Evolutionary conservation across 805 yeast species (phyloP).

Genomic region (Myxozyma mucilagina): DNA sequence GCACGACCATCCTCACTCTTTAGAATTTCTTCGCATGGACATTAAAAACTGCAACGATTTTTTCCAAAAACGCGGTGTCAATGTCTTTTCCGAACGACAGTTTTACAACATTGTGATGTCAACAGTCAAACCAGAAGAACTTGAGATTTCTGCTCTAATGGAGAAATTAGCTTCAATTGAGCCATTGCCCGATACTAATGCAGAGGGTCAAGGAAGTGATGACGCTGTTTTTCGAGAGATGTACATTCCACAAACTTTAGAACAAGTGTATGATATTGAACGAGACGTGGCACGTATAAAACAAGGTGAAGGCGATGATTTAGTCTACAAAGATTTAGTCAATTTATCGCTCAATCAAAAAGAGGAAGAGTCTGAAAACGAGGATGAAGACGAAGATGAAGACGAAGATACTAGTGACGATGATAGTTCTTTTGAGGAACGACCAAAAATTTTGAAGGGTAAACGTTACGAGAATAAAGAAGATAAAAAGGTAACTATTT

Average conservation of each 20-base stretch:
- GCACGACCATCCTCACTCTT: conserved; percentile 95
- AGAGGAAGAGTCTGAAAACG: conserved; percentile 37
- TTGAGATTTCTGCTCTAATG: conserved; percentile 36
- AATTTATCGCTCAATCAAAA: conserved; percentile 6
- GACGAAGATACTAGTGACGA: conserved; percentile 43
- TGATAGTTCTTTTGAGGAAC: conserved; percentile 47
- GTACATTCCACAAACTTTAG: conserved; percentile 70
- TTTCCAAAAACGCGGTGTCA: conserved; percentile 71
- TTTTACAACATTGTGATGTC: conserved; percentile 70
- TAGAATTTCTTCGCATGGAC: conserved; percentile 95
- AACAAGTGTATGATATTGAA: conserved; percentile 56
- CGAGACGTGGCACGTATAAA: conserved; percentile 60
- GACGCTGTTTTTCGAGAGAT: conserved; percentile 87
- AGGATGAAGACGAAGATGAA: conserved; percentile 40
- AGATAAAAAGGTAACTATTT: conserved; percentile 51
- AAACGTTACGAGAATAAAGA: conserved; percentile 81
- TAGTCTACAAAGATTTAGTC: conserved; percentile 49
- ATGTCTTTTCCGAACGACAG: conserved; percentile 76
- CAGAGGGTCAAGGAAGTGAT: conserved; percentile 58
- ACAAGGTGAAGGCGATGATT: conserved; percentile 79
- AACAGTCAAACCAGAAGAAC: conserved; percentile 43
- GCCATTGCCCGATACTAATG: conserved; percentile 31
- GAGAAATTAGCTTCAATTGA: conserved; percentile 41
- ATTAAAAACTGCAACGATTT: conserved; percentile 92
- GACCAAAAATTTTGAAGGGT: conserved; percentile 51